Evolutionary conservation across 371 early-diverging fungal genomes (phyloP).

Genomic region (Actinomortierella wolfii): DNA sequence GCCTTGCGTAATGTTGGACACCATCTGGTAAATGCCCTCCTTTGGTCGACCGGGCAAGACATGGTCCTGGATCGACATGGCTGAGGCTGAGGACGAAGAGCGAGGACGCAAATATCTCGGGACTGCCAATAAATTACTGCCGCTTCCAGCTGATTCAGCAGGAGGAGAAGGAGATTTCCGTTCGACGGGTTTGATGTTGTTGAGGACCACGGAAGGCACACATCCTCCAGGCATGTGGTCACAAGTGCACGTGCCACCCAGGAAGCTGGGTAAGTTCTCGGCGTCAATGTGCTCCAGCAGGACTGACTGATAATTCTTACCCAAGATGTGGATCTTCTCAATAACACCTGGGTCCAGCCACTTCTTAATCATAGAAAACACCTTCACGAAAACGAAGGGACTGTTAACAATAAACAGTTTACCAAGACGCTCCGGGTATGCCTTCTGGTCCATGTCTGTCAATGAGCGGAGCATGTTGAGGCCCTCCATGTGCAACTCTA

Average conservation of each 20-base stretch:
- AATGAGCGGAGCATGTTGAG: slow-evolving; percentile 74
- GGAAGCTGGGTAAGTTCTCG: slow-evolving; percentile 74
- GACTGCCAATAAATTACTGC: slow-evolving; percentile 23
- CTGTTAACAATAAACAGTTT: slow-evolving; percentile 83
- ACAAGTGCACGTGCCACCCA: slow-evolving; percentile 83
- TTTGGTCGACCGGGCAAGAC: slow-evolving; percentile 39
- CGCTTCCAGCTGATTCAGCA: neutral
- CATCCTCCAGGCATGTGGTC: slow-evolving; percentile 81
- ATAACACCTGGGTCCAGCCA: slow-evolving; percentile 87
- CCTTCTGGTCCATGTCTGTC: slow-evolving; percentile 79
- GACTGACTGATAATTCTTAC: slow-evolving; percentile 64
- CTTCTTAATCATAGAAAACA: slow-evolving; percentile 80
- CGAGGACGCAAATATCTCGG: slow-evolving; percentile 40
- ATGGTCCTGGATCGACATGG: slow-evolving; percentile 39
- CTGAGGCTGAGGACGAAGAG: slow-evolving; percentile 36
- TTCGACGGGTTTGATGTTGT: slow-evolving; percentile 43
- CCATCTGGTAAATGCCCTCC: slow-evolving; percentile 41
- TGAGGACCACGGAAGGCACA: slow-evolving; percentile 56
- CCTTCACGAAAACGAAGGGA: slow-evolving; percentile 79
- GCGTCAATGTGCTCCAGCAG: slow-evolving; percentile 76
- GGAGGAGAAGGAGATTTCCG: slow-evolving; percentile 10
- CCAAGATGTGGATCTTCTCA: slow-evolving; percentile 80
- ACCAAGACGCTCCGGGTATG: slow-evolving; percentile 84
- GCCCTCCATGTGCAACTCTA: slow-evolving; percentile 80
- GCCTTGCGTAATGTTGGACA: slow-evolving; percentile 31